Evolutionary conservation across 176 grass and related monocot species (phyloP), one percentile per base, ranked within the genome.

Genomic region (Poa pratensis): DNA sequence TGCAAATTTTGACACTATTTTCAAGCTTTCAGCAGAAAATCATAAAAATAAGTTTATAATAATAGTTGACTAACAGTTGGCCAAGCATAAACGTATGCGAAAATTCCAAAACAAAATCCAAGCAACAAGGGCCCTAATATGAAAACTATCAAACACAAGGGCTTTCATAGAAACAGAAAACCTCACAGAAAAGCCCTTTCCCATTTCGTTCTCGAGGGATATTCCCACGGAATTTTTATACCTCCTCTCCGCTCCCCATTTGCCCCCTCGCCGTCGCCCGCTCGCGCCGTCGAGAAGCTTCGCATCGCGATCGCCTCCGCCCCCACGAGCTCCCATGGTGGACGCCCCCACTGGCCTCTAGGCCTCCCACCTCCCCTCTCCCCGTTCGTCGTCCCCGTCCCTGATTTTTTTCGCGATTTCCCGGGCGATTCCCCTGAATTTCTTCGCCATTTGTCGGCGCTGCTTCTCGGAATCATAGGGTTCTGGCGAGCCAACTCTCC

Each of bases 141-240:
- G 63, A 20, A 83, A 22, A 5, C 45, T 23, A 3, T 2, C 9
- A 28, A n/a, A 9, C 0, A 0, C 1, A 73, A 61, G 80, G 80
- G 42, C 7, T 51, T 61, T 20, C 23, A 9, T 5, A 39, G 9
- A 80, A 92, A 76, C 6, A 24, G 2, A 6, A 55, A 83, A 64
- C 59, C 37, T 85, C 60, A 19, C 82, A 50, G 14, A 71, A 86
- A 89, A 75, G 52, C 45, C 77, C 80, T 86, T 58, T 11, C 5
- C 49, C 63, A 39, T 78, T 86, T 77, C 77, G 34, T 73, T 79
- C 79, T 78, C 74, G 20, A 37, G 26, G 85, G 79, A 92, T 95
- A 88, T 90, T 94, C 82, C 24, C 37, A 77, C 50, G 30, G 87
- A 83, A 88, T 90, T 85, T 86, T 75, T 88, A 32, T 73, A 40